Evolutionary conservation across 108 stramenopile species (phyloP).

Genomic region (Cyclostephanos tholiformis): DNA sequence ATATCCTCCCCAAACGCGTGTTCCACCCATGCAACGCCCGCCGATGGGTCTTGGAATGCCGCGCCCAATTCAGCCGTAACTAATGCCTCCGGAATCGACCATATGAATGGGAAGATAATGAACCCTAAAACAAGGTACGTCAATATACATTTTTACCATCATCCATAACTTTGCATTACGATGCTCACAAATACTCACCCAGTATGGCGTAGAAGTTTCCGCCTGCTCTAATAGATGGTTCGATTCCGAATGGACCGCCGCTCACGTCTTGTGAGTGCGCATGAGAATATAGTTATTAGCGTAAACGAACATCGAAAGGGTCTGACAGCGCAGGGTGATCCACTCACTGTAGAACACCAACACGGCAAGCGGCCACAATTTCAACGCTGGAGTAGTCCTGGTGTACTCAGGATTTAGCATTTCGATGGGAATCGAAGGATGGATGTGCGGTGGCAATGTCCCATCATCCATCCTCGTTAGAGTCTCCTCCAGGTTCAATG

Average conservation of each 20-base stretch:
- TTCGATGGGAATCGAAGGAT: slow-evolving; percentile 36
- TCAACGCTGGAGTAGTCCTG: slow-evolving; percentile 34
- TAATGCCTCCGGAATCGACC: slow-evolving; percentile 76
- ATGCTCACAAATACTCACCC: slow-evolving; percentile 1
- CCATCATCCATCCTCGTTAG: slow-evolving; percentile 23
- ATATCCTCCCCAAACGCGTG: slow-evolving; percentile 74
- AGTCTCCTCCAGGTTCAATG: slow-evolving; percentile 18
- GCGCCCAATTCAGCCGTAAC: slow-evolving; percentile 76
- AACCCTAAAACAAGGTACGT: slow-evolving; percentile 25
- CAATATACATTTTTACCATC: no score
- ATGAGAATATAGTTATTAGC: background rate
- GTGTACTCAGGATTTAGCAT: slow-evolving; percentile 34
- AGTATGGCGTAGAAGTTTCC: slow-evolving; percentile 86
- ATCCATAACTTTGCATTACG: no score
- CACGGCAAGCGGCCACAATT: slow-evolving; percentile 71
- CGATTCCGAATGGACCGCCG: slow-evolving; percentile 93
- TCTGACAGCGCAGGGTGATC: background rate
- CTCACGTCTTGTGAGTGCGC: slow-evolving; percentile 1
- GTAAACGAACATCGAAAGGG: background rate
- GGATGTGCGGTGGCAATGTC: slow-evolving; percentile 22
- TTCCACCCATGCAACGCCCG: slow-evolving; percentile 78
- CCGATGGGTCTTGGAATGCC: slow-evolving; percentile 67
- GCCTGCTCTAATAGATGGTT: slow-evolving; percentile 83
- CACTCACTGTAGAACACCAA: slow-evolving; percentile 79
- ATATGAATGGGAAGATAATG: slow-evolving; percentile 63